phyloP scores from a whole-genome alignment of 306 rosid genomes.

The Rubus idaeus region DNA sequence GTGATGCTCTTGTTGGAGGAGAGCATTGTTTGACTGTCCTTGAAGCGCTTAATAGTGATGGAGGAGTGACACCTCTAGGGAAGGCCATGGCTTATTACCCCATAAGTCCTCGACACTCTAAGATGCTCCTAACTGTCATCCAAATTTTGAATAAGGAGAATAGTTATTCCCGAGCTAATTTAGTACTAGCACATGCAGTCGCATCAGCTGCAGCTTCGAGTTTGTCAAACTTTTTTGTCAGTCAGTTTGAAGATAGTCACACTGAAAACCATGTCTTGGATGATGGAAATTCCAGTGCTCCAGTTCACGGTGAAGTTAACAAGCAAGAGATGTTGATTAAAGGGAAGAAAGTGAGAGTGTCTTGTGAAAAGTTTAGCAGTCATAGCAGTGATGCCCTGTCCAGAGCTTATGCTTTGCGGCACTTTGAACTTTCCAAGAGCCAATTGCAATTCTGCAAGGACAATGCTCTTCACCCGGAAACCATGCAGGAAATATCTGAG shows the following conservation, averaged over 20 bases:
- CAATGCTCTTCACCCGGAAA: conserved; percentile 67
- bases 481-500: conserved; percentile 93
- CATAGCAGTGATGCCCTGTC: conserved; percentile 73
- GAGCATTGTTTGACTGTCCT: conserved; percentile 74
- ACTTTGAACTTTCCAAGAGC: conserved; percentile 60
- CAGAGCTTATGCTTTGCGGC: conserved; percentile 64
- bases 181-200: conserved; percentile 71
- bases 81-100: conserved; percentile 85
- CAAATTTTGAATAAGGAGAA: conserved; percentile 48
- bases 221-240: conserved; percentile 65
- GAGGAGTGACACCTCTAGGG: conserved; percentile 65
- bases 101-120: conserved; percentile 91
- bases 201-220: conserved; percentile 92
- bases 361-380: conserved; percentile 53
- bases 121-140: conserved; percentile 79
- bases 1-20: conserved; percentile 62
- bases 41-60: conserved; percentile 70
- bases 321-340: conserved; percentile 41
- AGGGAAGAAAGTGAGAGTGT: conserved; percentile 60
- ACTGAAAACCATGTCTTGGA: too few species aligned
- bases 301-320: conserved; percentile 28
- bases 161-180: conserved; percentile 45
- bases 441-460: conserved; percentile 57
- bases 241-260: conserved; percentile 55
- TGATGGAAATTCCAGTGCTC: conserved; percentile 28